These are phyloP conservation scores for Coemansia erecta DNA, from an alignment of 192 early-diverging fungal species.

Conservation along the genomic window DNA sequence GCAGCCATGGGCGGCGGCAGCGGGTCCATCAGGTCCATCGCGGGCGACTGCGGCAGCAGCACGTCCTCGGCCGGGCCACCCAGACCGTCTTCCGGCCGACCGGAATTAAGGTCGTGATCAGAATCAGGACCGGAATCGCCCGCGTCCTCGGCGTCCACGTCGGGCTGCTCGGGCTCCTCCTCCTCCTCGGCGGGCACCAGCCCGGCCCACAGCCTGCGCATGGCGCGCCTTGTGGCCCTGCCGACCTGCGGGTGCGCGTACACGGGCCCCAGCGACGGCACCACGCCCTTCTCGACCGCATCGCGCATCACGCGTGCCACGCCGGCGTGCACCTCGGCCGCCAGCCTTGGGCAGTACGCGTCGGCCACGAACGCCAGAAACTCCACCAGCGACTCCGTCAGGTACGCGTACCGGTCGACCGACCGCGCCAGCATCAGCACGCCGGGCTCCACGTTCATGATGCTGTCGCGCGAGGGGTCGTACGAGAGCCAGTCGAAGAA, in stretches of 20 bases:
- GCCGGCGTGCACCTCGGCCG: constrained; percentile 49
- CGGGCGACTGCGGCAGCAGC: too few relatives aligned
- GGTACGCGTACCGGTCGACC: constrained; percentile 59
- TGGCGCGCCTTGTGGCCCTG: constrained; percentile 14
- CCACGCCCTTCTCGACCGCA: constrained; percentile 62
- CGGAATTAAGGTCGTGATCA: too few relatives aligned
- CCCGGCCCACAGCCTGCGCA: constrained; percentile 36
- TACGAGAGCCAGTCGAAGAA: constrained; percentile 82
- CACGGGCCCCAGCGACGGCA: constrained; percentile 47
- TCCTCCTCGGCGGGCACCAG: constrained; percentile 29
- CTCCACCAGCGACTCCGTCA: constrained; percentile 68
- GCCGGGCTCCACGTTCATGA: constrained; percentile 75
- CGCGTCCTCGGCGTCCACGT: constrained; percentile 17
- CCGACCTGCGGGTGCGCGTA: constrained; percentile 42
- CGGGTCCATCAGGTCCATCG: background rate
- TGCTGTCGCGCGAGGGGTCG: constrained; percentile 60
- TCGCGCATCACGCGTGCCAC: constrained; percentile 59
- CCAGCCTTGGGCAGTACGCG: constrained; percentile 58
- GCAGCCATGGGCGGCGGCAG: constrained; percentile 1
- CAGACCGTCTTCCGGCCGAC: too few relatives aligned
- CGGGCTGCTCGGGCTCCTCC: background rate
- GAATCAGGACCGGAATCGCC: constrained; percentile 2
- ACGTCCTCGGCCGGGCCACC: too few relatives aligned
- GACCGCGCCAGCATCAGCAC: constrained; percentile 73
- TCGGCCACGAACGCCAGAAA: constrained; percentile 61